Conservation (phyloP, 495 filamentous ascomycete genomes). For the Bombardia bombarda region DNA sequence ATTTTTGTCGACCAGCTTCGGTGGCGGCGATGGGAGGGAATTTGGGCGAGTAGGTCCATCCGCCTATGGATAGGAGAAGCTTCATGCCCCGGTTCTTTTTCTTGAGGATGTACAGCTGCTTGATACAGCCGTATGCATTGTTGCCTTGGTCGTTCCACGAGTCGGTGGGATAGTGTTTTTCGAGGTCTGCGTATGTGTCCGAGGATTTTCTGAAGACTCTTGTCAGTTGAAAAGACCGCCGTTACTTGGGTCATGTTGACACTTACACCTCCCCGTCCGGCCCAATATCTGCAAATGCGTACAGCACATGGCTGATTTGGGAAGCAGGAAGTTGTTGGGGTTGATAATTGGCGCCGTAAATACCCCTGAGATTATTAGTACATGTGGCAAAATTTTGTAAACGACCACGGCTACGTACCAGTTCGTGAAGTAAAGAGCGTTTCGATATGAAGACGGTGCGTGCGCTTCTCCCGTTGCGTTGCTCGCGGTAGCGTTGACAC, state of each 20-base stretch:
- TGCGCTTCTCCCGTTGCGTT: background rate
- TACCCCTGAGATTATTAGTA: slow-evolving; percentile 44
- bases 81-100: slow-evolving; percentile 75
- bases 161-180: slow-evolving; percentile 70
- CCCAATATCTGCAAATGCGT: slow-evolving; percentile 78
- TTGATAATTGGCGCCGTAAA: slow-evolving; percentile 64
- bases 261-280: slow-evolving; percentile 75
- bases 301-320: slow-evolving; percentile 76
- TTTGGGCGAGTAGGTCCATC: slow-evolving; percentile 82
- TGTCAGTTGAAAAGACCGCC: background rate
- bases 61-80: slow-evolving; percentile 76
- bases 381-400: background rate
- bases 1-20: slow-evolving; percentile 43
- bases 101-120: slow-evolving; percentile 81
- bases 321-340: slow-evolving; percentile 71
- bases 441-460: slow-evolving; percentile 12
- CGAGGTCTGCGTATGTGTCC: slow-evolving; percentile 50
- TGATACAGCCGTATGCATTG: slow-evolving; percentile 73
- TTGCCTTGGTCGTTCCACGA: slow-evolving; percentile 59
- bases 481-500: background rate
- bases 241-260: no score
- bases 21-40: slow-evolving; percentile 61
- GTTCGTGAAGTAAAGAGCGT: slow-evolving; percentile 40
- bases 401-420: slow-evolving; percentile 27
- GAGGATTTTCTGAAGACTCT: slow-evolving; percentile 32